Percentiles rank a stretch among this genome's conserved stretches.
phyloP scores from a whole-genome alignment of 2,329 filamentous ascomycete species.

The Diaporthe humulicola region DNA sequence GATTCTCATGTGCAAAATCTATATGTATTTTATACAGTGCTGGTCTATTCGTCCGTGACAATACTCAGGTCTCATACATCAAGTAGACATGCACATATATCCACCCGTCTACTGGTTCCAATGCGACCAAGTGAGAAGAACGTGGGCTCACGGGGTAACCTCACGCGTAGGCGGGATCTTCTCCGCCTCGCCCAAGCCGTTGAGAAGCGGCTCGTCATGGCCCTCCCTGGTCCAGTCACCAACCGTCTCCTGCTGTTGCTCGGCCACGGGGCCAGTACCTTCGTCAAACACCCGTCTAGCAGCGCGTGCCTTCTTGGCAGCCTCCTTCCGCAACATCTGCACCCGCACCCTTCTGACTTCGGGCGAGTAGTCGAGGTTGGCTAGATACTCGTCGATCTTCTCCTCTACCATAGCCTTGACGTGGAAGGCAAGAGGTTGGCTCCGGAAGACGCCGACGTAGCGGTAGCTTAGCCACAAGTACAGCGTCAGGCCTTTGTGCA shows the following conservation, averaged over 20 bases:
- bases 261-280: constrained; percentile 21
- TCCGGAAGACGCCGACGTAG: constrained; percentile 83
- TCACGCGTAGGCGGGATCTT: background rate
- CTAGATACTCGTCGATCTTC: constrained; percentile 76
- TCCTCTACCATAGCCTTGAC: constrained; percentile 83
- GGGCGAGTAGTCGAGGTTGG: constrained; percentile 65
- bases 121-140: too few relatives aligned
- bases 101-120: background rate
- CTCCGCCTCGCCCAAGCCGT: constrained; percentile 43
- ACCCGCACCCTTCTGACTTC: constrained; percentile 47
- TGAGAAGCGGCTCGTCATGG: constrained; percentile 52
- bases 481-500: constrained; percentile 86
- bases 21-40: background rate
- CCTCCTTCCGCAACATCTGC: constrained; percentile 38
- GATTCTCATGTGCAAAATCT: background rate
- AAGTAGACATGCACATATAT: background rate
- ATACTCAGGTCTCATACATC: background rate
- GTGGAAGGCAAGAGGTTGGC: constrained; percentile 81
- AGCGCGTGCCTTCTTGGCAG: constrained; percentile 41
- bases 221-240: constrained; percentile 52
- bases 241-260: constrained; percentile 41
- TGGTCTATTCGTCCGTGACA: background rate
- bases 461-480: constrained; percentile 97
- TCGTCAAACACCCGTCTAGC: constrained; percentile 43
- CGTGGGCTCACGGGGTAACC: background rate